A percentile compares a stretch with the other conserved stretches of the same genome.
Conservation (phyloP, 2,329 filamentous ascomycete genomes). For the Colletotrichum sp. region DNA sequence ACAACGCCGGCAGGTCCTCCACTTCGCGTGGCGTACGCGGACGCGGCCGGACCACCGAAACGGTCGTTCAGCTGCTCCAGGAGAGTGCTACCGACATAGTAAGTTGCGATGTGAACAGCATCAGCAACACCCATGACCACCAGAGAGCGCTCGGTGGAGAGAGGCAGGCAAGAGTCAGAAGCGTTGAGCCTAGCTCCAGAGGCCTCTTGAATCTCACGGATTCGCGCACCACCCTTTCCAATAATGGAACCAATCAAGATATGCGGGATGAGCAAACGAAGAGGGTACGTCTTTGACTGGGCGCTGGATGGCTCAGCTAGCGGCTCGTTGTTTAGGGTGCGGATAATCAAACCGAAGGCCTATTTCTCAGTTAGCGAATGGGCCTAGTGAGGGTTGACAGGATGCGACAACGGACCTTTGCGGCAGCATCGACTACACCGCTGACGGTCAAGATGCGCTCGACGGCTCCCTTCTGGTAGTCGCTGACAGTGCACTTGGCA, state of each 20-base stretch:
- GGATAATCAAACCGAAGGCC: slow-evolving; percentile 98
- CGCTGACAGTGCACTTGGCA: slow-evolving; percentile 98
- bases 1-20: slow-evolving; percentile 92
- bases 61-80: slow-evolving; percentile 96
- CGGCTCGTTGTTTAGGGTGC: slow-evolving; percentile 96
- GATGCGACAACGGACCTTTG: slow-evolving; percentile 69
- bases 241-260: slow-evolving; percentile 99
- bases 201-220: slow-evolving; percentile 97
- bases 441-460: slow-evolving; percentile 98
- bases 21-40: slow-evolving; percentile 95
- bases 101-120: slow-evolving; percentile 97
- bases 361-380: slow-evolving; percentile 36
- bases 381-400: neutral
- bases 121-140: slow-evolving; percentile 98
- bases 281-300: slow-evolving; percentile 95
- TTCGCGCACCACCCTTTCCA: slow-evolving; percentile 93
- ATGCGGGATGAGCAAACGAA: slow-evolving; percentile 93
- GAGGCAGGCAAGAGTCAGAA: slow-evolving; percentile 90
- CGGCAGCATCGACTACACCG: slow-evolving; percentile 93
- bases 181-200: slow-evolving; percentile 96
- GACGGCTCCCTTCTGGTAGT: slow-evolving; percentile 95
- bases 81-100: slow-evolving; percentile 98
- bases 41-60: slow-evolving; percentile 93
- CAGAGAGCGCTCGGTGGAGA: slow-evolving; percentile 96
- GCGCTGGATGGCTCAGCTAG: slow-evolving; percentile 86